Conservation (phyloP, 2,329 filamentous ascomycete species). For the Fusarium sp. region DNA sequence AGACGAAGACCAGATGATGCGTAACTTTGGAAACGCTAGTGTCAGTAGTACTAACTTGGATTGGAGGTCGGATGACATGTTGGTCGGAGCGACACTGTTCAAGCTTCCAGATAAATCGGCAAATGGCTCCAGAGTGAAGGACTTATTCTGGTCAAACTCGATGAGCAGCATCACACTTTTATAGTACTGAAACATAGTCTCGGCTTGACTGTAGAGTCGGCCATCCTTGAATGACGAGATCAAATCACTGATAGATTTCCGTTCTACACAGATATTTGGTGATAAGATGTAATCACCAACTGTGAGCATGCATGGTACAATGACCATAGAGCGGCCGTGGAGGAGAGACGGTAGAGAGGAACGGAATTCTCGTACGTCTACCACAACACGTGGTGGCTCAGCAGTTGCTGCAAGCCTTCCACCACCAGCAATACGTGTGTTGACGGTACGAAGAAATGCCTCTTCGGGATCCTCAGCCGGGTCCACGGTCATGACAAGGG, state of each 20-base stretch:
- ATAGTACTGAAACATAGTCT: slow-evolving; percentile 96
- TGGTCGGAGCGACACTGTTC: slow-evolving; percentile 68
- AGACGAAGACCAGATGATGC: slow-evolving; percentile 92
- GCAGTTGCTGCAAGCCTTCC: slow-evolving; percentile 85
- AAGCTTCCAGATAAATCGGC: slow-evolving; percentile 72
- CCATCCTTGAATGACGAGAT: slow-evolving; percentile 93
- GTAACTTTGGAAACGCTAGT: slow-evolving; percentile 86
- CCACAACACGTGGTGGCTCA: slow-evolving; percentile 87
- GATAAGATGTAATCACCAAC: slow-evolving; percentile 96
- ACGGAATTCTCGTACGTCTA: slow-evolving; percentile 95
- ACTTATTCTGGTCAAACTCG: slow-evolving; percentile 97
- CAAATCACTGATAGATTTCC: slow-evolving; percentile 90
- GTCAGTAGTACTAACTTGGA: slow-evolving; percentile 92
- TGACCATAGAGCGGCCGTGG: slow-evolving; percentile 86
- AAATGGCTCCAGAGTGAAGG: slow-evolving; percentile 89
- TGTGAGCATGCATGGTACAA: slow-evolving; percentile 94
- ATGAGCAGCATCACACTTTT: slow-evolving; percentile 90
- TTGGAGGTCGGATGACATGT: slow-evolving; percentile 77
- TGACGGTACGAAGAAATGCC: slow-evolving; percentile 91
- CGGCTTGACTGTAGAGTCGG: slow-evolving; percentile 88
- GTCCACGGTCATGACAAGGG: slow-evolving; percentile 82
- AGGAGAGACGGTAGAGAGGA: slow-evolving; percentile 91
- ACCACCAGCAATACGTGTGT: slow-evolving; percentile 94
- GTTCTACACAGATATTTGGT: slow-evolving; percentile 90
- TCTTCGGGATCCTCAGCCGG: slow-evolving; percentile 84